phyloP scores from a whole-genome alignment of 257 asterid species.

The Misopates orontium region DNA sequence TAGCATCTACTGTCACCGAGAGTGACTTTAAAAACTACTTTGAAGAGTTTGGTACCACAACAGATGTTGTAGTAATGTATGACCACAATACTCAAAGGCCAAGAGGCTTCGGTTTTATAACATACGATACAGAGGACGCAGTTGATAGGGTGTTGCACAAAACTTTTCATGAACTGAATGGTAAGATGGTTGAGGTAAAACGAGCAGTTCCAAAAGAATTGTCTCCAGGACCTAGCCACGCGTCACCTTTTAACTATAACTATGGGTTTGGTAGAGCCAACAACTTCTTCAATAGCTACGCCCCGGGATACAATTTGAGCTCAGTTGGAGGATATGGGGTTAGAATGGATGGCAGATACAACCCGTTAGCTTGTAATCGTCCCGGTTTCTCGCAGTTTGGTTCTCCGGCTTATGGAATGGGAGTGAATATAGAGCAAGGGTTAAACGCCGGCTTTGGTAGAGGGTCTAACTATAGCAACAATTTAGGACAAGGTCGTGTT shows the following conservation, averaged over 20 bases:
- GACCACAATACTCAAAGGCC: slow-evolving; percentile 95
- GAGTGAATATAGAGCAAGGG: slow-evolving; percentile 49
- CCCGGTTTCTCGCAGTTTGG: too few relatives aligned
- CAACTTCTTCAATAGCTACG: slow-evolving; percentile 48
- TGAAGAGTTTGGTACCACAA: slow-evolving; percentile 71
- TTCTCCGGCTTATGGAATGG: slow-evolving; percentile 43
- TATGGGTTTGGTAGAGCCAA: slow-evolving; percentile 34
- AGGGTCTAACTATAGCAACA: slow-evolving; percentile 36
- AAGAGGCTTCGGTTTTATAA: slow-evolving; percentile 89
- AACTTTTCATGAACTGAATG: slow-evolving; percentile 80
- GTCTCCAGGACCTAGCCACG: slow-evolving; percentile 48
- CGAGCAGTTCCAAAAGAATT: slow-evolving; percentile 66
- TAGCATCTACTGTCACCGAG: slow-evolving; percentile 82
- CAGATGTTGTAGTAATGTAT: slow-evolving; percentile 91
- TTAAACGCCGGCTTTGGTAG: slow-evolving; percentile 49
- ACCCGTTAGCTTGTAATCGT: slow-evolving; percentile 53
- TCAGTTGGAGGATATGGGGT: slow-evolving; percentile 43
- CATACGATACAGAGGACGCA: slow-evolving; percentile 78
- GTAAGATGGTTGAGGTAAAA: slow-evolving; percentile 88
- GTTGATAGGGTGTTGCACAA: slow-evolving; percentile 70
- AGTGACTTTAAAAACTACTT: slow-evolving; percentile 80
- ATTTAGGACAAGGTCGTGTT: slow-evolving; percentile 52
- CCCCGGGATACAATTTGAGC: slow-evolving; percentile 47
- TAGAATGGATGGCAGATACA: slow-evolving; percentile 63
- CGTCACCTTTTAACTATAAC: slow-evolving; percentile 42